phyloP scores from a whole-genome alignment of 2,329 filamentous ascomycete genomes.

The Diplodia corticola region DNA sequence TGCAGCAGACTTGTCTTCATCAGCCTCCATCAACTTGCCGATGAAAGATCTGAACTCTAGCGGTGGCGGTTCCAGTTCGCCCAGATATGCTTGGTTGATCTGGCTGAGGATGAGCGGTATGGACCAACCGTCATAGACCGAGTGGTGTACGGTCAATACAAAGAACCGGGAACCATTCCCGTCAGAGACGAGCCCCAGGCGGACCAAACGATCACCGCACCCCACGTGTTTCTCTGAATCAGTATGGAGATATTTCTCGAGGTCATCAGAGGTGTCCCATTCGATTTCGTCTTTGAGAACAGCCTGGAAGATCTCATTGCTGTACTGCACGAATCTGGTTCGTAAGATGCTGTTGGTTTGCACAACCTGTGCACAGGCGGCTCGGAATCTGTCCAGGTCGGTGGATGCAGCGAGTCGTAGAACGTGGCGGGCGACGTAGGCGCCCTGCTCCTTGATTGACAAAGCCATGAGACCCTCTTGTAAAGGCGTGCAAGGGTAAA shows the following conservation, averaged over 20 bases:
- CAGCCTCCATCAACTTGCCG: slow-evolving; percentile 50
- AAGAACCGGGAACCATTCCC: background rate
- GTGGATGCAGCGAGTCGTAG: slow-evolving; percentile 29
- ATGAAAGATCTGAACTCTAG: slow-evolving; percentile 62
- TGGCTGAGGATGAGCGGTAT: slow-evolving; percentile 38
- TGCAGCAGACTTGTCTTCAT: slow-evolving; percentile 49
- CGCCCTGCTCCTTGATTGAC: slow-evolving; percentile 39
- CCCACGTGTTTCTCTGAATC: slow-evolving; percentile 41
- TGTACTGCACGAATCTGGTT: slow-evolving; percentile 35
- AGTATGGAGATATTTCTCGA: slow-evolving; percentile 36
- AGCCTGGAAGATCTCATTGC: background rate
- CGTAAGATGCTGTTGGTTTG: slow-evolving; percentile 38
- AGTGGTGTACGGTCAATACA: slow-evolving; percentile 35
- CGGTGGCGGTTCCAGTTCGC: background rate
- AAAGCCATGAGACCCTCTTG: slow-evolving; percentile 46
- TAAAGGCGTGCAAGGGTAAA: slow-evolving; percentile 45
- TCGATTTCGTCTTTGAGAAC: background rate
- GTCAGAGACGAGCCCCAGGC: slow-evolving; percentile 36
- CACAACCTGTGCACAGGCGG: slow-evolving; percentile 39
- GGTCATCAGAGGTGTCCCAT: background rate
- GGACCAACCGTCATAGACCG: slow-evolving; percentile 40
- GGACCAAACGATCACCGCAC: slow-evolving; percentile 42
- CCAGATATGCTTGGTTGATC: slow-evolving; percentile 32
- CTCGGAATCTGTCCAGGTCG: slow-evolving; percentile 34
- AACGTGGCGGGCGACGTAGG: slow-evolving; percentile 42